Base-by-base conservation (phyloP, 148 eudicot species). In the Heliosperma pusillum region DNA sequence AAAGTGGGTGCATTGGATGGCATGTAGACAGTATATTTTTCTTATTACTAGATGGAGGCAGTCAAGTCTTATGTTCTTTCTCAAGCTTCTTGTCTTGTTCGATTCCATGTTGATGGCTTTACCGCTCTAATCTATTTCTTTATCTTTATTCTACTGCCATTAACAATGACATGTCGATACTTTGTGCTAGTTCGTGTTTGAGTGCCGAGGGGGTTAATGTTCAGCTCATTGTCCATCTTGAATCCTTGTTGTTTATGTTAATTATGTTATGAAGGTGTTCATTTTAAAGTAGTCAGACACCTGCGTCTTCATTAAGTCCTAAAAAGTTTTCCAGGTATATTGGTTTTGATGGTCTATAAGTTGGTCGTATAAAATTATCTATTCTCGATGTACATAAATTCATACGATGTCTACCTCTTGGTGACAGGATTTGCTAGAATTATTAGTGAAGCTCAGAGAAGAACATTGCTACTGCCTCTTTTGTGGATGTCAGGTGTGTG, bases 381-480 rank as follows among this genome's bases (percentile, higher is more conserved):
- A 0, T 42, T 5, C 29, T 22, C 17, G 27, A 42, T 21, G 26
- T 25, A 17, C 17, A 21, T 50, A 27, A 10, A 30, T 17, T 57
- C 36, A 30, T 79, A 69, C 66, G 5, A 57, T 45, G 36, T 70
- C 69, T 76, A 30, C 17, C n/a, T 67, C 53, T 76, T 30, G 36
- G 53, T 72, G 85, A 85, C 98, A 93, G 98, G 97, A 93, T 85
- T 80, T 93, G 88, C 80, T 76, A 10, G 86, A 78, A 59, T 77
- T 91, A 73, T 82, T 91, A 84, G 65, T 80, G 88, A 88, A 84
- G 80, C 89, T 93, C 69, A 86, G 98, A 85, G 92, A 89, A 60
- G 97, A 89, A 71, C 86, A 86, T 81, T 77, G 55, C 27, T 93
- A 93, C 82, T 93, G 98, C 82, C 98, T 93, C 78, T 93, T 93